phyloP scores from a whole-genome alignment of 129 eudicot species.

The Kitagawia praeruptora region DNA sequence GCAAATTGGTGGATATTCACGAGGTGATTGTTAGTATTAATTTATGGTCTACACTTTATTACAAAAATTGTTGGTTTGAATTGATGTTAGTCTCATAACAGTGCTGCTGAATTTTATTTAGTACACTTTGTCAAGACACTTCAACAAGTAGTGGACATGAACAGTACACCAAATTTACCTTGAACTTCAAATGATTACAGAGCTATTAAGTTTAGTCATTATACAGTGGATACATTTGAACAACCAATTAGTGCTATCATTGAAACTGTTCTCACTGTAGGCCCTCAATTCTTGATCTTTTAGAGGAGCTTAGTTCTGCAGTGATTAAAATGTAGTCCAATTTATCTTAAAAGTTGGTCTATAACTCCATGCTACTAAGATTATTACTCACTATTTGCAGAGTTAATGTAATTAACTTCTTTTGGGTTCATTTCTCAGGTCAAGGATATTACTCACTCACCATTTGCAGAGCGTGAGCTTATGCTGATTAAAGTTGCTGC shows the following conservation, averaged over 20 bases:
- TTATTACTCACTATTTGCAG: conserved; percentile 64
- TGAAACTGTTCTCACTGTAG: neutral
- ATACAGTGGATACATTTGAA: neutral
- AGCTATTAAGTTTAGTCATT: neutral
- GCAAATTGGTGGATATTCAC: conserved; percentile 80
- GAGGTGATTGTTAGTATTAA: conserved; percentile 36
- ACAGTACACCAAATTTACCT: neutral
- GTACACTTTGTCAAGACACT: too few species aligned
- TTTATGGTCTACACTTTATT: too few species aligned
- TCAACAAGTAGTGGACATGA: neutral
- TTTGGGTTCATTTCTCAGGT: conserved; percentile 32
- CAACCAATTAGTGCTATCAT: neutral
- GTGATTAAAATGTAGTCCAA: neutral
- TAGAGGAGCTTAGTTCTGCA: neutral
- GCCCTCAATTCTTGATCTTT: neutral
- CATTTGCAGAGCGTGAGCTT: conserved; percentile 87
- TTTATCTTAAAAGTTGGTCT: neutral
- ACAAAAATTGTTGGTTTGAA: neutral
- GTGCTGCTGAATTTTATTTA: neutral
- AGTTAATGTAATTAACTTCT: conserved; percentile 13
- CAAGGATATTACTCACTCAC: conserved; percentile 65
- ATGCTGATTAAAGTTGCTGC: conserved; percentile 88
- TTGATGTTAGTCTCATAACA: neutral
- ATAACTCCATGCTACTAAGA: conserved; percentile 38
- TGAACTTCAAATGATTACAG: neutral